Conservation (phyloP, 2,329 filamentous ascomycete species). For the Neofusicoccum sp. region DNA sequence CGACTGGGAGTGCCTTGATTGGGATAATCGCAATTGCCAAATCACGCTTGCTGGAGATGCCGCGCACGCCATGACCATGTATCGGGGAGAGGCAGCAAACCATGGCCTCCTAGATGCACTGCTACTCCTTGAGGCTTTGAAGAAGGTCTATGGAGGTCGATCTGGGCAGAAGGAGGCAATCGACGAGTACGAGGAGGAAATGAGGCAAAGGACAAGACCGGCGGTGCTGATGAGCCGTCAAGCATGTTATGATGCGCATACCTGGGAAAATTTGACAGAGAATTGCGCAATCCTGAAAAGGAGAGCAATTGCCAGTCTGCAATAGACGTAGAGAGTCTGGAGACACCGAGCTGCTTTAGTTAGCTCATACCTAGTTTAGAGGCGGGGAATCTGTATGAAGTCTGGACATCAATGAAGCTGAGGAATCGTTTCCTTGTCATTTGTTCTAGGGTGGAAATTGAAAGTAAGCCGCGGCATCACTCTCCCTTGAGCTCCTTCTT, state of each 20-base stretch:
- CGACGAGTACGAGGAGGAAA: slow-evolving; percentile 17
- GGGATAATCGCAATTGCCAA: slow-evolving; percentile 17
- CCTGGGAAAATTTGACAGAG: slow-evolving; percentile 17
- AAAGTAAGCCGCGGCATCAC: no score
- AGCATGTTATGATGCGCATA: slow-evolving; percentile 23
- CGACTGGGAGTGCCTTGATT: slow-evolving; percentile 20
- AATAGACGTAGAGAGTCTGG: no score
- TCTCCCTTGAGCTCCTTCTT: slow-evolving; percentile 17
- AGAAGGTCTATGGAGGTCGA: background rate
- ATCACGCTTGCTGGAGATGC: background rate
- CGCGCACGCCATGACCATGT: slow-evolving; percentile 19
- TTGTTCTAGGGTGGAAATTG: no score
- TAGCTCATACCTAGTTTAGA: no score
- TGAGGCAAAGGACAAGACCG: slow-evolving; percentile 16
- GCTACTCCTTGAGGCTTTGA: slow-evolving; percentile 4
- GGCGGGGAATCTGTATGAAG: no score
- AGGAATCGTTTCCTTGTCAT: no score
- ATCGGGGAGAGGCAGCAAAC: slow-evolving; percentile 21
- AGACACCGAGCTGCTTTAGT: no score
- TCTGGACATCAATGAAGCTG: no score
- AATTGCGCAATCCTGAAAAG: background rate
- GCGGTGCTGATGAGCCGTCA: slow-evolving; percentile 21
- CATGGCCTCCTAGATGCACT: slow-evolving; percentile 22
- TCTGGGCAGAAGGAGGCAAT: slow-evolving; percentile 15
- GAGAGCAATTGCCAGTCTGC: background rate